Conservation (phyloP, 1,139 yeast species). For the Suhomyces choctaworum region DNA sequence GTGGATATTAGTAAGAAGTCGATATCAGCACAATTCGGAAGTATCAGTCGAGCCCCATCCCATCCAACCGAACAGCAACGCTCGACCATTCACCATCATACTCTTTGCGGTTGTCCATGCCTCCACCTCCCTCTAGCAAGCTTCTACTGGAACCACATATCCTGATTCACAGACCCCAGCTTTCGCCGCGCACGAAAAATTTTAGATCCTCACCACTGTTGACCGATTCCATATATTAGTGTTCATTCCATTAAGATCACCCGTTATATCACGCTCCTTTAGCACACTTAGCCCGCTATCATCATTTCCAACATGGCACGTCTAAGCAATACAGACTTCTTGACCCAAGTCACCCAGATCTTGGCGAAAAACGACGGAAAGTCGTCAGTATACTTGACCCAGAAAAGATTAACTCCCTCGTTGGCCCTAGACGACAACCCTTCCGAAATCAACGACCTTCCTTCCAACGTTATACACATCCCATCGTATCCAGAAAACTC, state of each 20-base stretch:
- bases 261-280: not conserved
- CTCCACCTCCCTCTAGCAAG: too few species aligned
- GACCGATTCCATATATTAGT: too few species aligned
- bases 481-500: conserved; percentile 18
- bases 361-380: conserved; percentile 37
- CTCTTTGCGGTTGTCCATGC: too few species aligned
- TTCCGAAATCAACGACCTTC: conserved; percentile 28
- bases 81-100: too few species aligned
- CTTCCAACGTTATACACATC: conserved; percentile 37
- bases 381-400: conserved; percentile 45
- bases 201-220: not conserved
- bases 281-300: not conserved
- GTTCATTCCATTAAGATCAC: not conserved
- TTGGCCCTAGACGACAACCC: conserved; percentile 23
- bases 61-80: too few species aligned
- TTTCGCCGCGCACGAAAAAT: not conserved
- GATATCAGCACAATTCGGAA: too few species aligned
- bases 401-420: conserved; percentile 38
- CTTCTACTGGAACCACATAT: too few species aligned
- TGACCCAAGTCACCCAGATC: conserved; percentile 30
- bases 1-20: too few species aligned
- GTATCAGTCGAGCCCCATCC: too few species aligned
- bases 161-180: too few species aligned
- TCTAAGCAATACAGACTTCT: conserved; percentile 41
- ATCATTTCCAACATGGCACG: conserved; percentile 28